Evolutionary conservation across 2,329 filamentous ascomycete species (phyloP), one percentile per base, ranked within the genome.

Genomic region (Paracorniculantispora psalliotae): DNA sequence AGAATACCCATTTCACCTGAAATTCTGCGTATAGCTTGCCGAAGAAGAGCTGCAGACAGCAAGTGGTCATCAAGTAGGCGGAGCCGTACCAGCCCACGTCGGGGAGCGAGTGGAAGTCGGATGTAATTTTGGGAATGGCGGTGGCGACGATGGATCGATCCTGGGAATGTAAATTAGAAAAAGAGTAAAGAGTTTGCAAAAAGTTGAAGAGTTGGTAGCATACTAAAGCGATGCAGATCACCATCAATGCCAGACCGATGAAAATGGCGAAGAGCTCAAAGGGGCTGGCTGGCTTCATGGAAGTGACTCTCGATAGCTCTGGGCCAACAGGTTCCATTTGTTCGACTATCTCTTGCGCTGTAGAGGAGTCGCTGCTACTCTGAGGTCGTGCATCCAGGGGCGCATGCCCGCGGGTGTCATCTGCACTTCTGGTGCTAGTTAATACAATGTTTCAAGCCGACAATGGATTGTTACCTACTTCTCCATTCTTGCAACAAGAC

Each of bases 81-180:
- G 76, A 73, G 2, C 78, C 79, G 63, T 84, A 84, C 81, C 81
- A 84, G 13, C 77, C 75, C 8, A 81, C 73, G 56, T 80, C 74
- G 13, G 71, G 68, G 8, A 80, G 69, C 39, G 72, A 68, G 47
- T 76, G 68, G 66, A 78, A 77, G 41, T 76, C 70, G 61, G 71
- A 73, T 1, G 78, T 80, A 61, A 81, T 80, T 39, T 74, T 74
- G 1, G 78, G 79, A 39, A 81, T 79, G 10, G 77, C 78, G 0
- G 77, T 80, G 3, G 76, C 75, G n/a, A 80, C 73, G 59, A 80
- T 80, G 4, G 77, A 78, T 21, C 21, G 50, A 17, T 53, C 50
- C 47, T 50, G n/a, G n/a, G n/a, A n/a, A n/a, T n/a, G n/a, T n/a
- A n/a, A n/a, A n/a, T n/a, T n/a, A n/a, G n/a, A n/a, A n/a, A n/a